Base-by-base conservation (phyloP, 208 protist species). In the Acanthamoeba castellanii region DNA sequence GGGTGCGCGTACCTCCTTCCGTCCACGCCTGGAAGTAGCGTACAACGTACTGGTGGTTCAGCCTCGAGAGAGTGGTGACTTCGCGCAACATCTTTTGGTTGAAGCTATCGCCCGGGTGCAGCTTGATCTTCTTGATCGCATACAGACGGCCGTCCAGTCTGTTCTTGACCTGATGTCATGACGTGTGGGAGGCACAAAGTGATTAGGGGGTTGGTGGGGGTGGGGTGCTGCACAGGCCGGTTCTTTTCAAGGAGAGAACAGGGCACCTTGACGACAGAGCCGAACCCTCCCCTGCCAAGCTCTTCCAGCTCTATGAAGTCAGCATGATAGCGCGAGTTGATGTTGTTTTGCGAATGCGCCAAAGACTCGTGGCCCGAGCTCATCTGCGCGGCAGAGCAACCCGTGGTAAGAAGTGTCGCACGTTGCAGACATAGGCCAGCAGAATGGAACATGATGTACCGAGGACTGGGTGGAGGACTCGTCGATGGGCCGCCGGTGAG, bases 21-120 rank as follows among this genome's bases (percentile, higher is more conserved):
- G 97, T 95, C 96, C 96, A 97, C 9, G 96, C 96, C 81, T 97
- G 96, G 72, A 96, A 97, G 70, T 97, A 97, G 34, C 96, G 89
- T 7, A 96, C 96, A 8, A 97, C 95, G 94, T 97, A 95, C 68
- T 97, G 92, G 78, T 97, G 96, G 90, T 97, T 92, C 20, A 97
- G 34, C 34, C 93, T 16, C 7, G 96, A 96, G 20, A 97, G 94
- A 4, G 96, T 97, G 42, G 90, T 96, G 18, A 97, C 96, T 45
- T 94, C 91, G 22, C 87, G 64, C 16, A 95, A n/a, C 32, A 95
- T 90, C 81, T 95, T 94, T 37, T 88, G 50, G 37, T 95, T 94
- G 45, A 85, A 45, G 6, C 66, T 32, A 52, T 93, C 94, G 57
- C 45, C 47, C 25, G 94, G 72, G 30, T 96, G 50, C 42, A 97